Evolutionary conservation across 306 rosid species (phyloP).

Genomic region (Casuarina cunninghamiana): DNA sequence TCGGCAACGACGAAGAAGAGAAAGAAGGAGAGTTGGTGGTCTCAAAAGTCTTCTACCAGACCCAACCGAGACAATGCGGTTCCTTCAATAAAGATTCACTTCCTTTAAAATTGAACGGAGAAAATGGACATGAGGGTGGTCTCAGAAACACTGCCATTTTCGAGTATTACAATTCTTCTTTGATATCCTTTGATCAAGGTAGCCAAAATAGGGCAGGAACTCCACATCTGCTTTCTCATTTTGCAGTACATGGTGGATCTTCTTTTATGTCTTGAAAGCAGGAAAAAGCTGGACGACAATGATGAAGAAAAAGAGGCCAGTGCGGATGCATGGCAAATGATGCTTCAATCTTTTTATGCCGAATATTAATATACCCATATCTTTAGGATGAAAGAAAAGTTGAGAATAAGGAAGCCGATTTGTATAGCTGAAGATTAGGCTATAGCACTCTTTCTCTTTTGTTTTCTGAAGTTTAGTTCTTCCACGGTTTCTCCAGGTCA

Average conservation of each 20-base stretch:
- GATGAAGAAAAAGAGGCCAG: background rate
- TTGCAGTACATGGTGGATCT: constrained; percentile 49
- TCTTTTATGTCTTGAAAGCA: constrained; percentile 45
- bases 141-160: constrained; percentile 33
- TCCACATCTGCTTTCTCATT: constrained; percentile 40
- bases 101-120: constrained; percentile 35
- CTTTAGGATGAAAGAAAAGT: constrained; percentile 14
- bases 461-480: background rate
- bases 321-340: background rate
- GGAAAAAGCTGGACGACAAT: background rate
- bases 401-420: constrained; percentile 34
- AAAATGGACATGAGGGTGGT: constrained; percentile 31
- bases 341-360: background rate
- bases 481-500: no score
- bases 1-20: constrained; percentile 62
- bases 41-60: constrained; percentile 77
- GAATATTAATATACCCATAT: background rate
- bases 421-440: constrained; percentile 31
- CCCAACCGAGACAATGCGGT: constrained; percentile 76
- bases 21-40: constrained; percentile 75
- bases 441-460: background rate
- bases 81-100: constrained; percentile 49
- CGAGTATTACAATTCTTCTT: constrained; percentile 45
- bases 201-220: constrained; percentile 40
- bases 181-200: constrained; percentile 58